Percentiles rank a stretch among this genome's conserved stretches.
Evolutionary conservation across 345 rosid genomes (phyloP).

Genomic region (Boechera retrofracta): DNA sequence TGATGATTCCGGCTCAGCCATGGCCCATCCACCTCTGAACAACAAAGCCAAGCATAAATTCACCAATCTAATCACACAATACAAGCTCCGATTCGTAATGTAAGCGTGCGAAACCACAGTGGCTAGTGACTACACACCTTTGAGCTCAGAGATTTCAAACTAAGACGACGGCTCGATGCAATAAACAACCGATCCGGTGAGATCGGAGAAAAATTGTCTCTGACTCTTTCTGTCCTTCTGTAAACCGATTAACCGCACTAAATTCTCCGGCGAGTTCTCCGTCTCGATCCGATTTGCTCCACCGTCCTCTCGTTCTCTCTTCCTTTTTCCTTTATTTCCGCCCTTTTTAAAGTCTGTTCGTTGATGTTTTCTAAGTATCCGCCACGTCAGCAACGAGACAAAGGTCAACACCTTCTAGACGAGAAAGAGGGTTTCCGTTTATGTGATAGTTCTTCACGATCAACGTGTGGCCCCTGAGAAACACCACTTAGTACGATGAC

Average conservation of each 20-base stretch:
- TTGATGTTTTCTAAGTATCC: constrained; percentile 14
- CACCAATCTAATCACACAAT: constrained; percentile 5
- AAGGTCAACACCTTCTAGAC: constrained; percentile 14
- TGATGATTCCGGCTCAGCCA: constrained; percentile 65
- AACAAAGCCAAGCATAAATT: not conserved
- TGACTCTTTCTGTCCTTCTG: not conserved
- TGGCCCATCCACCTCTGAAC: constrained; percentile 51
- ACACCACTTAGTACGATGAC: constrained; percentile 23
- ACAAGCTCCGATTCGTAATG: constrained; percentile 24
- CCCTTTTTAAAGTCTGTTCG: constrained; percentile 17
- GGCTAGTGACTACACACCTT: constrained; percentile 5
- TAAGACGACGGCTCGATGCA: not conserved
- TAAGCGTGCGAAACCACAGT: constrained; percentile 2
- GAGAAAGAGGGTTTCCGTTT: constrained; percentile 13
- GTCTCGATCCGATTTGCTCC: constrained; percentile 35
- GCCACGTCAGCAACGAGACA: constrained; percentile 42
- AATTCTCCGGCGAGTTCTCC: constrained; percentile 35
- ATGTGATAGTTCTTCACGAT: not conserved
- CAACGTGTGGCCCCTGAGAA: constrained; percentile 19
- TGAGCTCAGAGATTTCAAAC: constrained; percentile 27
- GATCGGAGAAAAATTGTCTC: not conserved
- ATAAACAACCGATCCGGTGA: constrained; percentile 26
- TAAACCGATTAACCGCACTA: not conserved
- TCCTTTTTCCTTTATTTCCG: not conserved
- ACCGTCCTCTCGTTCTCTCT: constrained; percentile 16